Conservation (phyloP, 1,284 basidiomycete genomes). For the Stygiomarasmius scandens region DNA sequence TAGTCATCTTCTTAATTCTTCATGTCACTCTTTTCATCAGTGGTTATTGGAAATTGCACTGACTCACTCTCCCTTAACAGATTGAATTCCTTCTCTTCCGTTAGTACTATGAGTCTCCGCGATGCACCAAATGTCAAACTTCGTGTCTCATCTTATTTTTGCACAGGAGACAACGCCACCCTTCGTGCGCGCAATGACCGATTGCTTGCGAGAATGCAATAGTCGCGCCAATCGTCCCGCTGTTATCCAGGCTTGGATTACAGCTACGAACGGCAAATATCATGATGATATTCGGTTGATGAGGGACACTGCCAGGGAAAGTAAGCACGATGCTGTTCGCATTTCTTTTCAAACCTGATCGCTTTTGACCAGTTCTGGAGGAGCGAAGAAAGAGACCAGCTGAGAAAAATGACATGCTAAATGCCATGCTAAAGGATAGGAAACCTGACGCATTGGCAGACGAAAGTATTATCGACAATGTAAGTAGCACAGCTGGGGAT, state of each 20-base stretch:
- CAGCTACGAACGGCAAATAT: neutral
- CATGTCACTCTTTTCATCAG: too few relatives aligned
- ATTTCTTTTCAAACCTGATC: neutral
- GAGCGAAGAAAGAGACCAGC: neutral
- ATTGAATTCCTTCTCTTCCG: neutral
- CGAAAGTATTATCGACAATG: conserved; percentile 2
- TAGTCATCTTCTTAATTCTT: too few relatives aligned
- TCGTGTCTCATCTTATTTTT: neutral
- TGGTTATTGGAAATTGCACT: too few relatives aligned
- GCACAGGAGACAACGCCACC: neutral
- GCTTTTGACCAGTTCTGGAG: neutral
- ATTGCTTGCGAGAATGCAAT: conserved; percentile 3
- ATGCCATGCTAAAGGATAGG: neutral
- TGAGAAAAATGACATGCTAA: conserved; percentile 2
- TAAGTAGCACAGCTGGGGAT: neutral
- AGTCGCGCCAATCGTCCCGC: neutral
- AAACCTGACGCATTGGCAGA: neutral
- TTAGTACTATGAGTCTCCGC: neutral
- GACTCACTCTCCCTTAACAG: neutral
- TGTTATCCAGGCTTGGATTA: neutral
- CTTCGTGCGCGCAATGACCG: neutral
- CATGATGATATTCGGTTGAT: neutral
- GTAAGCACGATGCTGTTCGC: neutral
- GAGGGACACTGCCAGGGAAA: neutral
- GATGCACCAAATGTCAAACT: neutral